Evolutionary conservation across 768 basidiomycete species (phyloP), one percentile per base, ranked within the genome.

Genomic region (Auriscalpium microsporum): DNA sequence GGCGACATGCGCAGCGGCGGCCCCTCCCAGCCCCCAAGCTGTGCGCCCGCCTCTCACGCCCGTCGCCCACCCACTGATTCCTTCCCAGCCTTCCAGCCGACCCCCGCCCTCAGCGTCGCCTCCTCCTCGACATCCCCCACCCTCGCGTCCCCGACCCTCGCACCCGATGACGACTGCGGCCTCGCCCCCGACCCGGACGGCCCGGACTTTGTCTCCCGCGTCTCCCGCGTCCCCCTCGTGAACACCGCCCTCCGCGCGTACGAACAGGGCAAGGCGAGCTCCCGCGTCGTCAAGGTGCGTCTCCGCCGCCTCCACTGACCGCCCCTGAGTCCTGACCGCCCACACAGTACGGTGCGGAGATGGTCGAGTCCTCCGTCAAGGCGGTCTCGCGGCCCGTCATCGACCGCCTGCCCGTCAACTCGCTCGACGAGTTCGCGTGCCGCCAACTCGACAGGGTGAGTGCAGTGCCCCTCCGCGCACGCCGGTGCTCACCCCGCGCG

Each of bases 371-470:
- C 4, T 84, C 86, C 54, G 83, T 93, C 40, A 87, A 86, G 68
- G 78, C 83, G 16, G 83, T 93, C 42, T 88, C 89, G 28, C 77
- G 83, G 16, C 90, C 90, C 28, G 90, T 91, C 48, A 86, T 92
- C 50, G 81, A 87, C 55, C 79, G 86, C 28, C 74, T 93, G 0
- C 87, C 89, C 10, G 85, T 88, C 48, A 80, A 78, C 57, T 82
- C 84, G 63, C 71, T 94, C 13, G 92, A 94, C 58, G 90, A 90
- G 57, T 93, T 93, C 68, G 91, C 92, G 2, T 90, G 88, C 65
- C 78, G 90, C 56, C 90, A 94, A 66, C 76, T 94, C 42, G 90
- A 94, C 70, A 78, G 82, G 67, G 87, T 93, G 59, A 64, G 85
- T 76, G 17, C 35, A 10, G 50, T 42, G 42, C 52, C 42, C 50